These are phyloP conservation scores for Canariomyces notabilis DNA, from an alignment of 2,329 filamentous ascomycete genomes.

Conservation along the genomic window DNA sequence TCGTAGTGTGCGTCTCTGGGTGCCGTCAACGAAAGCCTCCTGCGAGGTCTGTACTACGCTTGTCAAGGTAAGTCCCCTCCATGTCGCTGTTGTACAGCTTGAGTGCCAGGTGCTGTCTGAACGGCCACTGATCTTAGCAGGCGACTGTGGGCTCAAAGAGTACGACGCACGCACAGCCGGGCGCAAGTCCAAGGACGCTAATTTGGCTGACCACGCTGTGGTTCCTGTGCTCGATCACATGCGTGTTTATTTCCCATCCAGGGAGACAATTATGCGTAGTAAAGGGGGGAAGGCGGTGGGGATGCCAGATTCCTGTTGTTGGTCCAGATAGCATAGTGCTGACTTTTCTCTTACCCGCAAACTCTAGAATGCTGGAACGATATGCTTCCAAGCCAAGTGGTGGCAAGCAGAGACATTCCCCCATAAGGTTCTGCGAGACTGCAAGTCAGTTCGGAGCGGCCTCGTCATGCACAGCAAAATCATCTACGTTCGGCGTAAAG, in stretches of 20 bases:
- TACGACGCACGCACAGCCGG: slow-evolving; percentile 37
- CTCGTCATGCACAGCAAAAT: slow-evolving; percentile 88
- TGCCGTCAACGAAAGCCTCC: slow-evolving; percentile 62
- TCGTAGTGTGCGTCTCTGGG: slow-evolving; percentile 74
- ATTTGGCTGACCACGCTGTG: slow-evolving; percentile 22
- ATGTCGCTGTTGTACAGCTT: neutral
- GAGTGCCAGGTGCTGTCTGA: slow-evolving; percentile 6
- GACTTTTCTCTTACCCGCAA: neutral
- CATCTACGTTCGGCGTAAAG: slow-evolving; percentile 42
- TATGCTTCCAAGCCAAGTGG: slow-evolving; percentile 70
- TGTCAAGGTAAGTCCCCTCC: slow-evolving; percentile 43
- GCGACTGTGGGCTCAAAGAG: slow-evolving; percentile 43
- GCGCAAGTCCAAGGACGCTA: slow-evolving; percentile 28
- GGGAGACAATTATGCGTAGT: slow-evolving; percentile 61
- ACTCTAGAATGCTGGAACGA: slow-evolving; percentile 68
- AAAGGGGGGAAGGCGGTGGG: slow-evolving; percentile 56
- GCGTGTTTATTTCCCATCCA: slow-evolving; percentile 76
- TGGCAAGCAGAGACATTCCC: slow-evolving; percentile 70
- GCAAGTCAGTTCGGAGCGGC: slow-evolving; percentile 62
- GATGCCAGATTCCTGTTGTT: slow-evolving; percentile 12
- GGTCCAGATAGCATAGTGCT: neutral
- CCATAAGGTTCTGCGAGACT: slow-evolving; percentile 65
- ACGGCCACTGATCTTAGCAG: slow-evolving; percentile 23
- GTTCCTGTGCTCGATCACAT: slow-evolving; percentile 45
- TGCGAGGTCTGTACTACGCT: slow-evolving; percentile 52